Percentiles rank a stretch among this genome's conserved stretches.
phyloP scores from a whole-genome alignment of 2,329 filamentous ascomycete genomes.

The Fusarium floridanum region DNA sequence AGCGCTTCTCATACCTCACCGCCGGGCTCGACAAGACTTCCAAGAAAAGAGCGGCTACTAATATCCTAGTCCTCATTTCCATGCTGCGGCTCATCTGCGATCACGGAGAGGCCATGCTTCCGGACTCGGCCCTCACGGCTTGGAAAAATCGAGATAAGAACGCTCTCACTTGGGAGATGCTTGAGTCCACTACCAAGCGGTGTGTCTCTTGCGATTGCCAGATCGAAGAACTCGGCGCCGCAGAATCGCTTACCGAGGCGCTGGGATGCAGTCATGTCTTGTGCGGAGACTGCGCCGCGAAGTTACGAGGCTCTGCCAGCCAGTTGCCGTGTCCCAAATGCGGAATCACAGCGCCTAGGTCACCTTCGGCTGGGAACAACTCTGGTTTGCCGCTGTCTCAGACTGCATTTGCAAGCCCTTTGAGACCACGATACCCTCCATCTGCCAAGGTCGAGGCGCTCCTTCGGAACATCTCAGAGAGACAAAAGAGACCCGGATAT shows the following conservation, averaged over 20 bases:
- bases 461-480: not conserved
- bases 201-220: not conserved
- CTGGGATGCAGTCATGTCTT: not conserved
- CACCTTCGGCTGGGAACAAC: not conserved
- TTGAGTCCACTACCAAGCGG: not conserved
- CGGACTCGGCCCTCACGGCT: not conserved
- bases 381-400: not conserved
- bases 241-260: not conserved
- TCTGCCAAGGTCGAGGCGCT: not conserved
- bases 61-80: not conserved
- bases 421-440: not conserved
- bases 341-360: not conserved
- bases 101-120: not conserved
- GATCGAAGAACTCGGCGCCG: not conserved
- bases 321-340: not conserved
- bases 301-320: not conserved
- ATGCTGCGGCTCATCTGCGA: not conserved
- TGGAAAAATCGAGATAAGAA: not conserved
- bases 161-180: not conserved
- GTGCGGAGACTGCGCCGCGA: not conserved
- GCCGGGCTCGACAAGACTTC: not conserved
- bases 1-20: not conserved
- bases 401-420: not conserved
- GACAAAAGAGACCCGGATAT: not conserved
- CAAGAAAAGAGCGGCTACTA: not conserved